A percentile compares a stretch with the other conserved stretches of the same genome.
phyloP scores from a whole-genome alignment of 768 basidiomycete genomes.

The Panaeolus papilionaceus region DNA sequence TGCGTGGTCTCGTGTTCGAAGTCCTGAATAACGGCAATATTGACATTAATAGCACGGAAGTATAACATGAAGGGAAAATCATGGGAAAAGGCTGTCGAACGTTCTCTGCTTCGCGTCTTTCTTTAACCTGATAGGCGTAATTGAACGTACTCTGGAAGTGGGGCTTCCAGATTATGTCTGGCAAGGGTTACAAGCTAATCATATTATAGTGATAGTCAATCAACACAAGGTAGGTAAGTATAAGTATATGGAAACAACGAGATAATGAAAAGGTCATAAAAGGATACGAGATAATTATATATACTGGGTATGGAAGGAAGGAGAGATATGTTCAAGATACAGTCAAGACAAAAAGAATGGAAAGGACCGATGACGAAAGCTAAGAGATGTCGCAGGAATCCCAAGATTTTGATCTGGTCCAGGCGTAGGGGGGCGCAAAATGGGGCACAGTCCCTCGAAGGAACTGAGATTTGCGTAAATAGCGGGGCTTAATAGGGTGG shows the following conservation, averaged over 20 bases:
- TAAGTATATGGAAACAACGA: conserved; percentile 26
- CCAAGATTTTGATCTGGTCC: conserved; percentile 21
- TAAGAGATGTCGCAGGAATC: conserved; percentile 24
- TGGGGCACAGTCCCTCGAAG: conserved; percentile 28
- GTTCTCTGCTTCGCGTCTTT: neutral
- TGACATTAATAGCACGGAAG: neutral
- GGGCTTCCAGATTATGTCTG: neutral
- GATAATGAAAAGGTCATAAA: conserved; percentile 14
- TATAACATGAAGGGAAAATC: conserved; percentile 5
- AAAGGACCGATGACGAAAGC: conserved; percentile 26
- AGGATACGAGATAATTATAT: conserved; percentile 26
- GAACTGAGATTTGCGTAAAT: conserved; percentile 27
- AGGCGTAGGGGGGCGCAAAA: conserved; percentile 26
- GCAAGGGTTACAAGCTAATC: conserved; percentile 16
- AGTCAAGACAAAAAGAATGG: conserved; percentile 27
- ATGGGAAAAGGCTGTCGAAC: conserved; percentile 2
- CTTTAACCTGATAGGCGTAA: conserved; percentile 4
- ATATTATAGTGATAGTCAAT: conserved; percentile 27
- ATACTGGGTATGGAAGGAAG: conserved; percentile 20
- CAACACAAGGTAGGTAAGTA: conserved; percentile 23
- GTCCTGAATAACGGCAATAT: neutral
- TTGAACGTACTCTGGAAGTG: neutral
- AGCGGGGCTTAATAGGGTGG: conserved; percentile 33
- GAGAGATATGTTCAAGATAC: conserved; percentile 25
- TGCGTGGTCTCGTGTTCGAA: conserved; percentile 3